Evolutionary conservation across 129 eudicot species (phyloP).

Genomic region (Ambrosia artemisiifolia): DNA sequence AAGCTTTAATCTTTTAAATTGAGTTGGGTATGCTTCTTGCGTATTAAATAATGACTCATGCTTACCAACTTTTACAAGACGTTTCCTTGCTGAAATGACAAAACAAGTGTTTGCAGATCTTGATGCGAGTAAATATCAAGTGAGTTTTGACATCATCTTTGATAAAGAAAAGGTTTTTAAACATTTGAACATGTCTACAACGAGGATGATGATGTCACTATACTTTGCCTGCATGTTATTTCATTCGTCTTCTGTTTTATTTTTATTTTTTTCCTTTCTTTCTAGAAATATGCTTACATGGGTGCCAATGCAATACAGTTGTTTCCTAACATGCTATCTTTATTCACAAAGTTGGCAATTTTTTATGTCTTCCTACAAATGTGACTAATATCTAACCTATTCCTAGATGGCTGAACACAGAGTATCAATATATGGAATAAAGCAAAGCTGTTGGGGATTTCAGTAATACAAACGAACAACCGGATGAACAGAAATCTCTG

Average conservation of each 20-base stretch:
- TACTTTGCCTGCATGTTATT: neutral
- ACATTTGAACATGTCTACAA: neutral
- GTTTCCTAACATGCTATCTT: too few species aligned
- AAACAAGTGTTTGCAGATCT: constrained; percentile 88
- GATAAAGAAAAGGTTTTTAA: neutral
- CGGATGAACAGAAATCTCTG: too few species aligned
- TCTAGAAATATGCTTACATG: neutral
- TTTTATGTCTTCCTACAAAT: neutral
- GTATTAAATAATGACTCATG: neutral
- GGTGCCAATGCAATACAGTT: too few species aligned
- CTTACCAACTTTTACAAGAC: constrained; percentile 46
- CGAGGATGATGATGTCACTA: neutral
- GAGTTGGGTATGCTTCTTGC: neutral
- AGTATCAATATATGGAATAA: constrained; percentile 81
- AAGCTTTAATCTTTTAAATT: constrained; percentile 4
- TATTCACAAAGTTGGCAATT: neutral
- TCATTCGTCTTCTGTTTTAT: neutral
- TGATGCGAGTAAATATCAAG: constrained; percentile 95
- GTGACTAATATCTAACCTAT: constrained; percentile 17
- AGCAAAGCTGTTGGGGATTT: too few species aligned
- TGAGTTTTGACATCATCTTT: constrained; percentile 27
- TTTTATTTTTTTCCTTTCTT: neutral
- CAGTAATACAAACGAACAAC: too few species aligned
- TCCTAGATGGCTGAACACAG: constrained; percentile 92
- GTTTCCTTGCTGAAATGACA: constrained; percentile 88